Evolutionary conservation across 352 stramenopile genomes (phyloP), one percentile per base, ranked within the genome.

Genomic region (Phytophthora citrophthora): DNA sequence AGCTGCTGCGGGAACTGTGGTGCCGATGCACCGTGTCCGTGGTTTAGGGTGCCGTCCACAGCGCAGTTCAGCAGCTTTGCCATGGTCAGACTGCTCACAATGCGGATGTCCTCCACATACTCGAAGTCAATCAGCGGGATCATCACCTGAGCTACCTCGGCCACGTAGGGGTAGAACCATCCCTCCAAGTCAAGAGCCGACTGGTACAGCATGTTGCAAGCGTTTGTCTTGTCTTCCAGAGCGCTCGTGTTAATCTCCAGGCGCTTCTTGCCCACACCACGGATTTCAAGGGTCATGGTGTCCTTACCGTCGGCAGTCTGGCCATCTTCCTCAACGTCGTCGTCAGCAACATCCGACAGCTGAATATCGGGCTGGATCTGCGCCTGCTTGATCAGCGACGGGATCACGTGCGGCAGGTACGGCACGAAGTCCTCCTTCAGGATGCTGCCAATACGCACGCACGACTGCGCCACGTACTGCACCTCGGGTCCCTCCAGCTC

Each of bases 131-230:
- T 73, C 41, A 96, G 63, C 55, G 88, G 84, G 50, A 94, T 77
- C 64, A 96, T 66, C 31, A 93, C 82, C 53, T 87, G 65, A 9
- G 87, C 79, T 5, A 92, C 85, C 43, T 91, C 73, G 6, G 82
- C 73, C n/a, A 96, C 72, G 80, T 94, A 94, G 29, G 84, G 81
- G 55, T 92, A 91, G 68, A 96, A 94, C 41, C 76, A 81, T 13
- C 88, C 88, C 59, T 94, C 65, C 15, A 96, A 68, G 59, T 96
- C 88, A 47, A 94, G 67, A 11, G 88, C 88, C 40, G 76, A 90
- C 70, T 96, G 88, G 72, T 94, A 96, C 4, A 96, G 71, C 88
- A 96, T 96, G 73, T 96, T 93, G 64, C 87, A 91, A 29, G 86
- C 88, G 53, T 93, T 93, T 20, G 79, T 83, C 82, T 96, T 96